Percentiles rank a stretch among this genome's conserved stretches.
These are phyloP conservation scores for Penicillium expansum DNA, from an alignment of 2,329 filamentous ascomycete species.

Conservation along the genomic window DNA sequence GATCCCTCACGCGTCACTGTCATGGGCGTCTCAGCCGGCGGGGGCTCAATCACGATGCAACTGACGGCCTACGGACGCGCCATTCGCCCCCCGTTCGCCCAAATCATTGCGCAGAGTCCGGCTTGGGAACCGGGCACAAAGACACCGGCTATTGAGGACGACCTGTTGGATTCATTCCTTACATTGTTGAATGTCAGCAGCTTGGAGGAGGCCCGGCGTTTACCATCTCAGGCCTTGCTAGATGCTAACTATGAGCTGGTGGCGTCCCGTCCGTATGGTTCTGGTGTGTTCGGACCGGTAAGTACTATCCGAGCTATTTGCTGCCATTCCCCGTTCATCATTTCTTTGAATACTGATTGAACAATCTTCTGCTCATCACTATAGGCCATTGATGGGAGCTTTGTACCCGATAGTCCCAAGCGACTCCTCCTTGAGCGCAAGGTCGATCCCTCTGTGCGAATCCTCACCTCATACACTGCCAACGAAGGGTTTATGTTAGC, in stretches of 20 bases:
- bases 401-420: background rate
- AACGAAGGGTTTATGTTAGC: background rate
- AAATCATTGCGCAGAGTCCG: background rate
- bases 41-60: background rate
- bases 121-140: background rate
- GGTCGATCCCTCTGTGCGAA: background rate
- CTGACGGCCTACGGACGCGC: background rate
- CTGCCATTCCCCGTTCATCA: background rate
- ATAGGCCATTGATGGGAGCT: background rate
- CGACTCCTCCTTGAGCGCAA: background rate
- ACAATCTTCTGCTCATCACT: no score
- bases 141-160: background rate
- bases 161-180: background rate
- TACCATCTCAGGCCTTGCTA: background rate
- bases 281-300: background rate
- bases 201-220: background rate
- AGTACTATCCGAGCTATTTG: background rate
- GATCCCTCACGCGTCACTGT: conserved; percentile 1
- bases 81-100: background rate
- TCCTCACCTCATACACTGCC: background rate
- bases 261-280: background rate
- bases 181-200: background rate
- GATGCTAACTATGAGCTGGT: background rate
- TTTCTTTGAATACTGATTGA: no score
- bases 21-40: background rate